phyloP scores from a whole-genome alignment of 108 stramenopile genomes.

The Cyclotella choctawhatcheeana region DNA sequence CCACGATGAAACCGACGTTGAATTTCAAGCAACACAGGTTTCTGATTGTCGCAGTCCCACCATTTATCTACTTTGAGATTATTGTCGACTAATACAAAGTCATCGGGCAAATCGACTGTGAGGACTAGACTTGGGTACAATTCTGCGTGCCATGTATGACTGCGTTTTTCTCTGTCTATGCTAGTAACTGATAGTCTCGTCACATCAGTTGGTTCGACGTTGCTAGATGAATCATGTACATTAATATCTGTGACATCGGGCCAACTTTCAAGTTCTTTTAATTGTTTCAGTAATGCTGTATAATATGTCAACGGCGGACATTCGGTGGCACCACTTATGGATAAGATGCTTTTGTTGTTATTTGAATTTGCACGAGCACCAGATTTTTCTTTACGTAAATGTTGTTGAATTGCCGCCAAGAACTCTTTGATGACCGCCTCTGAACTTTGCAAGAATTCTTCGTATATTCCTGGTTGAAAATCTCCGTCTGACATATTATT shows the following conservation, averaged over 20 bases:
- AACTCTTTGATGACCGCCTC: slow-evolving; percentile 48
- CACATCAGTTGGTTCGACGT: slow-evolving; percentile 21
- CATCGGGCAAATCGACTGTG: slow-evolving; percentile 43
- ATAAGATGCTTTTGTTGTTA: background rate
- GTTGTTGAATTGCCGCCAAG: slow-evolving; percentile 40
- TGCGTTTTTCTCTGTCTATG: slow-evolving; percentile 29
- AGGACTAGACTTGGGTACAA: slow-evolving; percentile 40
- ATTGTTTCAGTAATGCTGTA: slow-evolving; percentile 32
- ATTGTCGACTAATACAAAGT: slow-evolving; percentile 37
- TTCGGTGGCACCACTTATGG: background rate
- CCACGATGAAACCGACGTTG: slow-evolving; percentile 35
- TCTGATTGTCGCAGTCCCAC: slow-evolving; percentile 28
- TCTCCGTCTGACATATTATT: slow-evolving; percentile 1
- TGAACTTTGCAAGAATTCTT: slow-evolving; percentile 45
- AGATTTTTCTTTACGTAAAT: slow-evolving; percentile 35
- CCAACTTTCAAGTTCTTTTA: slow-evolving; percentile 29
- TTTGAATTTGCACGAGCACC: slow-evolving; percentile 3
- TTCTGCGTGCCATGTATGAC: slow-evolving; percentile 54
- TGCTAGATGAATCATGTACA: slow-evolving; percentile 24
- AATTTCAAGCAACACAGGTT: slow-evolving; percentile 26
- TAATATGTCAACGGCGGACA: slow-evolving; percentile 45
- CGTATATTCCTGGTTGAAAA: slow-evolving; percentile 13
- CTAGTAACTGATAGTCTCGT: slow-evolving; percentile 49
- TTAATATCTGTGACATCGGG: slow-evolving; percentile 43
- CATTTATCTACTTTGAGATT: slow-evolving; percentile 35